These are phyloP conservation scores for Tetraselmis striata DNA, from an alignment of 139 green algal genomes.

Conservation along the genomic window DNA sequence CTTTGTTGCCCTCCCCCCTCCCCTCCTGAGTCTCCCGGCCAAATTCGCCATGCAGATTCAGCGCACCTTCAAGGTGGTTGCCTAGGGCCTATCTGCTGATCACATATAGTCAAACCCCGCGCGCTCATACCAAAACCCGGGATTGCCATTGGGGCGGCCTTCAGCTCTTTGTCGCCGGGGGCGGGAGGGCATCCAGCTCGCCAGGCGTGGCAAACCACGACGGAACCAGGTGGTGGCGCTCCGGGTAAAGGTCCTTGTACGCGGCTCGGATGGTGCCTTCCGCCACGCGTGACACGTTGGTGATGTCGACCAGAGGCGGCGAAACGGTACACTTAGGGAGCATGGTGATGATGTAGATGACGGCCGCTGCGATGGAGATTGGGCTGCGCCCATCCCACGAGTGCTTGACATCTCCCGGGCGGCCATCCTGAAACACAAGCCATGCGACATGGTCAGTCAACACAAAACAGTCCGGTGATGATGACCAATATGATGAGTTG, in stretches of 20 bases:
- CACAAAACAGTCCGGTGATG: not conserved
- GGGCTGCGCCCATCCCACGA: conserved; percentile 66
- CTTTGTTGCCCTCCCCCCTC: too few species aligned
- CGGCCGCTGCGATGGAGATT: conserved; percentile 56
- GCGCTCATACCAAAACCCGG: too few species aligned
- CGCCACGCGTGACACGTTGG: conserved; percentile 38
- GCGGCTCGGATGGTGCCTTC: conserved; percentile 50
- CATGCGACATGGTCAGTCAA: not conserved
- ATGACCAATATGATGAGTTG: not conserved
- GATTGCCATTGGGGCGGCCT: too few species aligned
- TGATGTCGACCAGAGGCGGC: conserved; percentile 31
- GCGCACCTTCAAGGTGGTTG: too few species aligned
- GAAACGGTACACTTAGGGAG: conserved; percentile 25
- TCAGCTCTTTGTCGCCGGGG: too few species aligned
- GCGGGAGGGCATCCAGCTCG: conserved; percentile 16
- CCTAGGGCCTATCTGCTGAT: too few species aligned
- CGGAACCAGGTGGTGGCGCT: conserved; percentile 20
- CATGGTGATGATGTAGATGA: conserved; percentile 59
- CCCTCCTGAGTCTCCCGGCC: too few species aligned
- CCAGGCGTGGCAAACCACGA: not conserved
- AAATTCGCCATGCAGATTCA: too few species aligned
- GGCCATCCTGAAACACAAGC: conserved; percentile 7
- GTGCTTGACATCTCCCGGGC: conserved; percentile 15
- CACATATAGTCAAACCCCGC: too few species aligned
- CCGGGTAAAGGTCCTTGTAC: conserved; percentile 38